Percentiles rank a stretch among this genome's conserved stretches.
Conservation (phyloP, 495 filamentous ascomycete species). For the Tetracladium marchalianum region DNA sequence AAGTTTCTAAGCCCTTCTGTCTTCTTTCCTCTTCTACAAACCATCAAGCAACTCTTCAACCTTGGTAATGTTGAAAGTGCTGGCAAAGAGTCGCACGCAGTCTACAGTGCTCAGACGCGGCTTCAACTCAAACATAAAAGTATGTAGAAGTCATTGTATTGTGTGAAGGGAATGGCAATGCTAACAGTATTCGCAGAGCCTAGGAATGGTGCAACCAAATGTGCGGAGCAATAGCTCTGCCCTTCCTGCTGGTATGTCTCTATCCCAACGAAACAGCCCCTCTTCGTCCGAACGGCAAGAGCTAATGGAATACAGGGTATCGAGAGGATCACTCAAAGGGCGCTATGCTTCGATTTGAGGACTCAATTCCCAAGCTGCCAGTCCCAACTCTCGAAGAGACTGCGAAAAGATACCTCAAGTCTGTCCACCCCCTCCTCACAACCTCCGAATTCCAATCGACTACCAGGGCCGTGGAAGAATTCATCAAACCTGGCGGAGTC, state of each 20-base stretch:
- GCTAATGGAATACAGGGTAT: constrained; percentile 52
- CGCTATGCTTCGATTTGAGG: constrained; percentile 90
- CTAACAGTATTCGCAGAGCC: constrained; percentile 1
- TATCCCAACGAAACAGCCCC: constrained; percentile 11
- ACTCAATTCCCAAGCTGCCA: constrained; percentile 83
- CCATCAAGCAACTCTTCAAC: background rate
- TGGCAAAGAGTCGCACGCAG: constrained; percentile 33
- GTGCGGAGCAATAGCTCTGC: constrained; percentile 50
- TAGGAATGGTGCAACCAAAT: constrained; percentile 26
- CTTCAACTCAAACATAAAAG: constrained; percentile 23
- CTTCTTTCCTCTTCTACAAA: constrained; percentile 17
- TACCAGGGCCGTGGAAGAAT: constrained; percentile 72
- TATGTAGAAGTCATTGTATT: constrained; percentile 7
- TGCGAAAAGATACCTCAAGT: constrained; percentile 81
- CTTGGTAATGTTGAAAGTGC: constrained; percentile 34
- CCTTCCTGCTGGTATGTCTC: constrained; percentile 33
- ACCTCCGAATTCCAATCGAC: constrained; percentile 63
- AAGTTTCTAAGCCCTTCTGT: constrained; percentile 9
- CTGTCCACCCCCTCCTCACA: constrained; percentile 73
- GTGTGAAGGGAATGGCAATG: background rate
- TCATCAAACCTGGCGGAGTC: constrained; percentile 69
- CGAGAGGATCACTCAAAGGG: constrained; percentile 86
- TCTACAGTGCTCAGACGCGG: constrained; percentile 29
- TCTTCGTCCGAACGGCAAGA: constrained; percentile 5
- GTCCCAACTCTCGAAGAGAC: constrained; percentile 95